These are phyloP conservation scores for Talaromyces albobiverticillius DNA, from an alignment of 2,329 filamentous ascomycete genomes.

Conservation along the genomic window DNA sequence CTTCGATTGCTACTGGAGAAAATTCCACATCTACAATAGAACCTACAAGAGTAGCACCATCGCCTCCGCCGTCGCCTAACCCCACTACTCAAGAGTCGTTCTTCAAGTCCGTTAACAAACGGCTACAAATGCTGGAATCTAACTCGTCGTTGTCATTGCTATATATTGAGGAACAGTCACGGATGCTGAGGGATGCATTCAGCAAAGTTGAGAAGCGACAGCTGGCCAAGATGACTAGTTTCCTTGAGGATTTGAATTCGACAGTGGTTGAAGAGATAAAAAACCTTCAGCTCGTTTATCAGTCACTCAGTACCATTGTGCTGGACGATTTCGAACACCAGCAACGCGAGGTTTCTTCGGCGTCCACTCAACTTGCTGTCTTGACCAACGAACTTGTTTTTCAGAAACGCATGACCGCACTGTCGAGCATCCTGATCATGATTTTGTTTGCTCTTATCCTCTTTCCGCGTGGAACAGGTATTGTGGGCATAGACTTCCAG, in stretches of 20 bases:
- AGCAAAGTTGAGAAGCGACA: constrained; percentile 84
- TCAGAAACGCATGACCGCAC: constrained; percentile 86
- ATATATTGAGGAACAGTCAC: constrained; percentile 95
- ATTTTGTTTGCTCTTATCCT: constrained; percentile 85
- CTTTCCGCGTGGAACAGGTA: constrained; percentile 55
- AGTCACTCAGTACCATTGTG: constrained; percentile 94
- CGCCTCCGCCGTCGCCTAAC: constrained; percentile 53
- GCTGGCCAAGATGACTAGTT: constrained; percentile 74
- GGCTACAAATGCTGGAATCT: constrained; percentile 82
- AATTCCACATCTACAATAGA: constrained; percentile 2
- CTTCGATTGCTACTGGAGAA: constrained; percentile 4
- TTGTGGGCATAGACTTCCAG: constrained; percentile 41
- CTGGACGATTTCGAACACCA: constrained; percentile 84
- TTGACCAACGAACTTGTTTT: constrained; percentile 87
- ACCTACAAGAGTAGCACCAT: constrained; percentile 9
- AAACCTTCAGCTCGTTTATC: constrained; percentile 78
- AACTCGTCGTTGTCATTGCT: constrained; percentile 91
- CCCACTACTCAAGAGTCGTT: constrained; percentile 96
- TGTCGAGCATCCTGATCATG: constrained; percentile 83
- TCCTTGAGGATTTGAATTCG: constrained; percentile 79
- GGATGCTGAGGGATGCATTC: constrained; percentile 82
- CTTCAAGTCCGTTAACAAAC: constrained; percentile 94
- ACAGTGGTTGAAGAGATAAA: constrained; percentile 81
- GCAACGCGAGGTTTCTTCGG: constrained; percentile 78
- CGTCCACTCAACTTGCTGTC: constrained; percentile 69